Evolutionary conservation across 2,329 filamentous ascomycete genomes (phyloP).

Genomic region (Aureobasidium sp.): DNA sequence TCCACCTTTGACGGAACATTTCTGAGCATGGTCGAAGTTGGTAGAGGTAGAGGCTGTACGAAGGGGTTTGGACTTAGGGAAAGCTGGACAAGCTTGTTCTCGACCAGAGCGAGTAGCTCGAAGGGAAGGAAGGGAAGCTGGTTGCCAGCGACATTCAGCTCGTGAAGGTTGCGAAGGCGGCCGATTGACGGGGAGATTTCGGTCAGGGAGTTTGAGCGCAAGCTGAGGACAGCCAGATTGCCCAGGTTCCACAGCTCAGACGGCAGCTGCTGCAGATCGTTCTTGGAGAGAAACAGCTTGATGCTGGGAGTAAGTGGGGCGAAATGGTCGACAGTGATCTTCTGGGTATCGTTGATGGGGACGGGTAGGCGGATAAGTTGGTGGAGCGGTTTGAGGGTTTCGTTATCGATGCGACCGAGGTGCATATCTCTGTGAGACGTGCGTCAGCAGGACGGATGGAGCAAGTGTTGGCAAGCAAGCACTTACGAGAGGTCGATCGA

Average conservation of each 20-base stretch:
- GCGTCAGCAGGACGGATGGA: not conserved
- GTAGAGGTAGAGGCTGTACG: slow-evolving; percentile 28
- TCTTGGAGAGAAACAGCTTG: slow-evolving; percentile 56
- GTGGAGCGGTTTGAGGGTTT: slow-evolving; percentile 50
- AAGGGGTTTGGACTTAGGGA: slow-evolving; percentile 59
- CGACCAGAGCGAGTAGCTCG: slow-evolving; percentile 54
- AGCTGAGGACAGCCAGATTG: slow-evolving; percentile 56
- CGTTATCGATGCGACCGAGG: slow-evolving; percentile 49
- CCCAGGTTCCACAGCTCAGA: slow-evolving; percentile 55
- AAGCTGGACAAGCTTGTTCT: slow-evolving; percentile 45
- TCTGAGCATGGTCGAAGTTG: not conserved
- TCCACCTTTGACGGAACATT: not conserved
- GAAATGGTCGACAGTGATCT: slow-evolving; percentile 55
- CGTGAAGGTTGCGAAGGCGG: slow-evolving; percentile 51
- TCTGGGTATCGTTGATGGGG: slow-evolving; percentile 22
- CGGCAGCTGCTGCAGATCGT: slow-evolving; percentile 51
- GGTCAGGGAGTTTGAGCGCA: slow-evolving; percentile 56
- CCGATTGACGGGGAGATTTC: slow-evolving; percentile 56
- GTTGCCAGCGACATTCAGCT: slow-evolving; percentile 63
- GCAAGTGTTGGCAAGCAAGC: not conserved
- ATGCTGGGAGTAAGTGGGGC: slow-evolving; percentile 52
- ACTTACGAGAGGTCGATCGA: slow-evolving; percentile 56
- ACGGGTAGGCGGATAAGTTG: slow-evolving; percentile 30
- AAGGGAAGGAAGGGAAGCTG: slow-evolving; percentile 53
- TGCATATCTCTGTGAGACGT: slow-evolving; percentile 28